phyloP scores from a whole-genome alignment of 1,284 basidiomycete genomes.

The Marasmius tenuissimus region DNA sequence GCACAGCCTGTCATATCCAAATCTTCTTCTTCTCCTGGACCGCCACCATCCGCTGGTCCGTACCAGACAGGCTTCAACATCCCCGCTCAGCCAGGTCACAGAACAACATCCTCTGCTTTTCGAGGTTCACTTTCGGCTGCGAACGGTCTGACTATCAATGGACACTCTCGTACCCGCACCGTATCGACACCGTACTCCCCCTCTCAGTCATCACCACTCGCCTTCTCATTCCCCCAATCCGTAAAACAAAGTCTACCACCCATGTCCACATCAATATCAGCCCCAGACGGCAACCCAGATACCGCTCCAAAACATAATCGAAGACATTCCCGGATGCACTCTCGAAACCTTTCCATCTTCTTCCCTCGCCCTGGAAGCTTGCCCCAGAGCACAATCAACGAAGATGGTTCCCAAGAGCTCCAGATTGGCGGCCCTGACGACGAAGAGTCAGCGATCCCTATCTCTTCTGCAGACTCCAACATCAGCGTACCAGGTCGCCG shows the following conservation, averaged over 20 bases:
- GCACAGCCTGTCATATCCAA: conserved; percentile 19
- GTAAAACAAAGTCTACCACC: conserved; percentile 25
- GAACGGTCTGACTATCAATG: conserved; percentile 26
- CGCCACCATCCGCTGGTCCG: conserved; percentile 41
- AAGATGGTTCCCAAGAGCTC: conserved; percentile 62
- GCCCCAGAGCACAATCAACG: conserved; percentile 56
- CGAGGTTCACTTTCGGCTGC: conserved; percentile 47
- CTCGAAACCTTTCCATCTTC: conserved; percentile 87
- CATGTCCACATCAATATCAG: conserved; percentile 25
- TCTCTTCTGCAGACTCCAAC: conserved; percentile 43
- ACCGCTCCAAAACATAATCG: conserved; percentile 38
- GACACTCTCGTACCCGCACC: conserved; percentile 51
- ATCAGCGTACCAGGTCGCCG: conserved; percentile 27
- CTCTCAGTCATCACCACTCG: conserved; percentile 48
- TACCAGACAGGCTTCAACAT: conserved; percentile 35
- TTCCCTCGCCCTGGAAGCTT: conserved; percentile 81
- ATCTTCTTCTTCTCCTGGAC: conserved; percentile 26
- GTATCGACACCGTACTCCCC: conserved; percentile 61
- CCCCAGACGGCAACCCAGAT: conserved; percentile 18
- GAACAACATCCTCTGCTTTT: conserved; percentile 41
- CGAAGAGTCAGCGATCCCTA: conserved; percentile 47
- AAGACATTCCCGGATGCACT: conserved; percentile 78
- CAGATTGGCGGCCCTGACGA: conserved; percentile 37
- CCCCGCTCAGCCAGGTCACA: conserved; percentile 28
- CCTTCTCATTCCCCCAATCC: conserved; percentile 41